Evolutionary conservation across 2,329 filamentous ascomycete species (phyloP).

Genomic region (Parascedosporium putredinis): DNA sequence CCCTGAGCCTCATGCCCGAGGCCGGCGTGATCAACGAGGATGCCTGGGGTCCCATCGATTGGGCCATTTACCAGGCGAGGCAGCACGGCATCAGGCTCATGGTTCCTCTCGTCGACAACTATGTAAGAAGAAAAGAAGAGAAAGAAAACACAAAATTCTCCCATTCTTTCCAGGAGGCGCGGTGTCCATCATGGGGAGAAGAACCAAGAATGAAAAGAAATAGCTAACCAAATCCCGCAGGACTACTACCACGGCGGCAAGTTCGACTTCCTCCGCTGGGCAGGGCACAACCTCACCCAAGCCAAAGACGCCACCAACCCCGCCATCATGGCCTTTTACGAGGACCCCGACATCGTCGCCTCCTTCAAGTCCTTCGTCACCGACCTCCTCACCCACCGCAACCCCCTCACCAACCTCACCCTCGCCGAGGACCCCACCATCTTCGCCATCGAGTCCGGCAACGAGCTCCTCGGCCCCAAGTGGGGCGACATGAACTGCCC

Average conservation of each 20-base stretch:
- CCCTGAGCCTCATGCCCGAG: constrained; percentile 33
- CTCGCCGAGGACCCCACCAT: constrained; percentile 39
- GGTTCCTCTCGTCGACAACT: constrained; percentile 35
- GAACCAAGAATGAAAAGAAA: background rate
- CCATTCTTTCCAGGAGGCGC: too few relatives aligned
- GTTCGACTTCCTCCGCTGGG: constrained; percentile 36
- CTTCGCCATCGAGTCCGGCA: constrained; percentile 38
- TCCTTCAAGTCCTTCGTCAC: constrained; percentile 35
- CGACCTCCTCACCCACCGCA: constrained; percentile 32
- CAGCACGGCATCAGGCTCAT: constrained; percentile 32
- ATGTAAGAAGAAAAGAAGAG: constrained; percentile 18
- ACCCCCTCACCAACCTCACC: constrained; percentile 32
- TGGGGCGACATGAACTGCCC: constrained; percentile 34
- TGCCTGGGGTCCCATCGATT: constrained; percentile 36
- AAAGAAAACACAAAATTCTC: too few relatives aligned
- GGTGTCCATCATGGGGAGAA: background rate
- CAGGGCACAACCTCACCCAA: constrained; percentile 20
- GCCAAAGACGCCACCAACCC: constrained; percentile 24
- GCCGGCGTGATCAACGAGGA: constrained; percentile 28
- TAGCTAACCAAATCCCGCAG: constrained; percentile 11
- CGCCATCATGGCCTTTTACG: constrained; percentile 34
- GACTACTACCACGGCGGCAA: constrained; percentile 41
- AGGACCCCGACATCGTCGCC: constrained; percentile 28
- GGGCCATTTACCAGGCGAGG: constrained; percentile 34
- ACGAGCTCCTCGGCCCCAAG: constrained; percentile 32